These are phyloP conservation scores for Fulvia fulva DNA, from an alignment of 2,329 filamentous ascomycete species.

Conservation along the genomic window DNA sequence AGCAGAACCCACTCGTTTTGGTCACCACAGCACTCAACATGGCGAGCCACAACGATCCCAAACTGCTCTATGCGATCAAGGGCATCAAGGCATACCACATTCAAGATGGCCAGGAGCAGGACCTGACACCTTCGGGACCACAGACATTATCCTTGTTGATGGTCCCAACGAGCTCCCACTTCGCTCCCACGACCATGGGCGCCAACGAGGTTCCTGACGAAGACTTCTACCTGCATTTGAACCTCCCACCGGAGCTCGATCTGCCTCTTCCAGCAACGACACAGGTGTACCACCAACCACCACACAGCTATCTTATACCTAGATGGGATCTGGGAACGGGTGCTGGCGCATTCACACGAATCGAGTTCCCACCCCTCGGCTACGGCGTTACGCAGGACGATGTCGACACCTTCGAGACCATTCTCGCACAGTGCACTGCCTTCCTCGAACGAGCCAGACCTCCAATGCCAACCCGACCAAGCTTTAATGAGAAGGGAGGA, in stretches of 20 bases:
- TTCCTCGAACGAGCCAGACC: conserved; percentile 82
- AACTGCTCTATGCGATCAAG: conserved; percentile 59
- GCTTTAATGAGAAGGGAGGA: conserved; percentile 32
- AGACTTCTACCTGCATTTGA: conserved; percentile 95
- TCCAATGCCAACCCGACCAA: conserved; percentile 37
- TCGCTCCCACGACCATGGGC: conserved; percentile 53
- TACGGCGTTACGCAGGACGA: conserved; percentile 81
- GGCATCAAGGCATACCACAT: conserved; percentile 91
- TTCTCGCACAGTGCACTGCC: conserved; percentile 93
- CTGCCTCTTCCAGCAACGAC: conserved; percentile 90
- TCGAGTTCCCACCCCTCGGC: conserved; percentile 77
- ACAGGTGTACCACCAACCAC: conserved; percentile 94
- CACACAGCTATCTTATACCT: conserved; percentile 87
- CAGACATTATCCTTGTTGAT: conserved; percentile 92
- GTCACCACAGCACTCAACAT: conserved; percentile 29
- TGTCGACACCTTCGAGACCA: conserved; percentile 94
- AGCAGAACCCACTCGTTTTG: background rate
- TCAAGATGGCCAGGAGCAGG: conserved; percentile 77
- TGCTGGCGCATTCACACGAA: conserved; percentile 83
- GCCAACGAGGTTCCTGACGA: conserved; percentile 62
- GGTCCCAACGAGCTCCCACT: conserved; percentile 84
- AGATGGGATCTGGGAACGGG: conserved; percentile 90
- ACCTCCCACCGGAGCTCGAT: conserved; percentile 90
- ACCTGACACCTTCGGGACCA: conserved; percentile 77
- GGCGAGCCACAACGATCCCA: conserved; percentile 53